These are phyloP conservation scores for Boletus insuetus DNA, from an alignment of 768 basidiomycete species.

Conservation along the genomic window DNA sequence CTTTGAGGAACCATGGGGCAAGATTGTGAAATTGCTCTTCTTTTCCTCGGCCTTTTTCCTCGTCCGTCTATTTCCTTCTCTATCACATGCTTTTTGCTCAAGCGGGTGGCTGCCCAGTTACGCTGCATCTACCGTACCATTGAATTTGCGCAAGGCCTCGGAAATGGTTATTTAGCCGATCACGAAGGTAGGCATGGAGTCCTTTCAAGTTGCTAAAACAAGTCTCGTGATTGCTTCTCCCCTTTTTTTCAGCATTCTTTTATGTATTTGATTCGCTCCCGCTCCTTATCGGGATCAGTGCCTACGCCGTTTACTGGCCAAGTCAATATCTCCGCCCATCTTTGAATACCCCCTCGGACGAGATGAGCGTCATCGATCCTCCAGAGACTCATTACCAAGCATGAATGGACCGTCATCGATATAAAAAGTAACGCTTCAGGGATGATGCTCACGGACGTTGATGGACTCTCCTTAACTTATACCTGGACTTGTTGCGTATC, in stretches of 20 bases:
- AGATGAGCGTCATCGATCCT: not conserved
- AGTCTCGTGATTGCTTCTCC: no score
- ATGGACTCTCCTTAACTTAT: not conserved
- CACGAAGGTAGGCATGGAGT: constrained; percentile 22
- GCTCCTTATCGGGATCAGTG: constrained; percentile 22
- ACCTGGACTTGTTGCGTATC: not conserved
- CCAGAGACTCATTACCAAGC: not conserved
- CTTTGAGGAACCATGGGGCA: constrained; percentile 17
- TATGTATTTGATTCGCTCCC: constrained; percentile 31
- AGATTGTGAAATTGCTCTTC: constrained; percentile 17
- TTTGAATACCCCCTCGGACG: not conserved
- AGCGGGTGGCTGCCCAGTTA: not conserved
- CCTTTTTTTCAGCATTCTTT: constrained; percentile 20
- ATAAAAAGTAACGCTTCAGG: no score
- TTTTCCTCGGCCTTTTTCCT: constrained; percentile 27
- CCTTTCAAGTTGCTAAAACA: no score
- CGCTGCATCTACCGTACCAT: constrained; percentile 31
- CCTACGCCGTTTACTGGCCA: constrained; percentile 29
- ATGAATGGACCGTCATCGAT: not conserved
- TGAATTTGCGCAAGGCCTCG: constrained; percentile 19
- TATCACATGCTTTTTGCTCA: not conserved
- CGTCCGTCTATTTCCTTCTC: constrained; percentile 11
- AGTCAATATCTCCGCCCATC: constrained; percentile 17
- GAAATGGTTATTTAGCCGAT: constrained; percentile 14
- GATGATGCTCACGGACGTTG: not conserved